These are phyloP conservation scores for Penicillium expansum DNA, from an alignment of 2,329 filamentous ascomycete species.

Conservation along the genomic window DNA sequence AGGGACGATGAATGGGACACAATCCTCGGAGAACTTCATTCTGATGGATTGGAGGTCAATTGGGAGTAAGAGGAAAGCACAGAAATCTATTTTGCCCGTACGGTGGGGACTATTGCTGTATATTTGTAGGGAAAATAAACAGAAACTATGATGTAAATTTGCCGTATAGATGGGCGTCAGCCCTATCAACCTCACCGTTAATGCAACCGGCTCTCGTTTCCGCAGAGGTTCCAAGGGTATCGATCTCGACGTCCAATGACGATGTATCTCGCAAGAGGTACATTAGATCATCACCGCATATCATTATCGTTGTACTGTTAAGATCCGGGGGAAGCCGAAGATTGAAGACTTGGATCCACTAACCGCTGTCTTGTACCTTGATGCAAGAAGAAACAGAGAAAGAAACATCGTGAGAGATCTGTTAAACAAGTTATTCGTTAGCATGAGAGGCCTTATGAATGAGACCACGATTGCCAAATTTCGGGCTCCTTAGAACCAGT, in stretches of 20 bases:
- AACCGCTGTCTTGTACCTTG: neutral
- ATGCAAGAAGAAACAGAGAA: neutral
- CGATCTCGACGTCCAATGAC: neutral
- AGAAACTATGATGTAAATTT: constrained; percentile 6
- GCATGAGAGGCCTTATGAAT: neutral
- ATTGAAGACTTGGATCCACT: neutral
- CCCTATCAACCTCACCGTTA: neutral
- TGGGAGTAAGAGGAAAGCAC: neutral
- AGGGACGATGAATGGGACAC: neutral
- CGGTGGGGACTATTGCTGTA: neutral
- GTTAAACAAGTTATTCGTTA: too few relatives aligned
- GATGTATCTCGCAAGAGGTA: too few relatives aligned
- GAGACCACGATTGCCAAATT: neutral
- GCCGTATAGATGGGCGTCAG: neutral
- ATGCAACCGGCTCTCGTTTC: neutral
- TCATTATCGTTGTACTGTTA: neutral
- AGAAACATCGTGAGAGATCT: too few relatives aligned
- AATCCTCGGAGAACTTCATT: neutral
- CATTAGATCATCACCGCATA: neutral
- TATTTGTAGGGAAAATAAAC: neutral
- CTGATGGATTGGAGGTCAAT: neutral
- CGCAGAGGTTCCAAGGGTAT: neutral
- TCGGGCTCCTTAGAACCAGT: neutral
- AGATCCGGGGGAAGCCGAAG: neutral
- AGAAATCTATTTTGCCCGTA: neutral